phyloP scores from a whole-genome alignment of 208 protist species.

The Acanthamoeba lenticulata region DNA sequence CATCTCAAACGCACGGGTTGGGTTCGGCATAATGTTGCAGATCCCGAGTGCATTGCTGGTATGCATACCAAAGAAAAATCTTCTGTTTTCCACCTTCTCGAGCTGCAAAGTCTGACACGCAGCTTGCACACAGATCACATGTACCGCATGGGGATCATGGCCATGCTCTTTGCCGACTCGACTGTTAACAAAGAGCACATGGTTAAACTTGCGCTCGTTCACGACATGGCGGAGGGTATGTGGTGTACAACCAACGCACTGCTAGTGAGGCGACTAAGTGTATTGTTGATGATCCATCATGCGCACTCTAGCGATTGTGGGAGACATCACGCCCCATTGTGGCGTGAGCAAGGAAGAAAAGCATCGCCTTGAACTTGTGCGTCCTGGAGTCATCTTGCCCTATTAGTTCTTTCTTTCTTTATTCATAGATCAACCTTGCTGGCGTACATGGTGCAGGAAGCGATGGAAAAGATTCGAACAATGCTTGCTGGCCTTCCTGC shows the following conservation, averaged over 20 bases:
- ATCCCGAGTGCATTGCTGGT: conserved; percentile 8
- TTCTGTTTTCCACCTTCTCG: no score
- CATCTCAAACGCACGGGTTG: conserved; percentile 33
- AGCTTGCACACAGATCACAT: conserved; percentile 4
- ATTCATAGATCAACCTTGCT: neutral
- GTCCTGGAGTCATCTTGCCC: neutral
- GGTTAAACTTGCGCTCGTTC: neutral
- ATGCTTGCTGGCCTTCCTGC: neutral
- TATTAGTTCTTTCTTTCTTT: neutral
- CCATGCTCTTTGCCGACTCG: conserved; percentile 48
- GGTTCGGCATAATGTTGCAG: neutral
- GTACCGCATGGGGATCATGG: conserved; percentile 29
- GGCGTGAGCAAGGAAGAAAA: conserved; percentile 30
- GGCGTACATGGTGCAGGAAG: neutral
- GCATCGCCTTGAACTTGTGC: neutral
- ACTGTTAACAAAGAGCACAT: conserved; percentile 14
- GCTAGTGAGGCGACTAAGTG: no score
- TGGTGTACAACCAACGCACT: neutral
- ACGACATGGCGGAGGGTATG: conserved; percentile 15
- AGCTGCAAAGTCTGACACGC: no score
- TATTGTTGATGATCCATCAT: no score
- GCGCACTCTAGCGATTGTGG: neutral
- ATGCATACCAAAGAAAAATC: no score
- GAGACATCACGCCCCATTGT: conserved; percentile 17
- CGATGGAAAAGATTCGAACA: neutral